A percentile compares a stretch with the other conserved stretches of the same genome.
These are phyloP conservation scores for Chlorokybus atmophyticus DNA, from an alignment of 139 green algal genomes.

Conservation along the genomic window DNA sequence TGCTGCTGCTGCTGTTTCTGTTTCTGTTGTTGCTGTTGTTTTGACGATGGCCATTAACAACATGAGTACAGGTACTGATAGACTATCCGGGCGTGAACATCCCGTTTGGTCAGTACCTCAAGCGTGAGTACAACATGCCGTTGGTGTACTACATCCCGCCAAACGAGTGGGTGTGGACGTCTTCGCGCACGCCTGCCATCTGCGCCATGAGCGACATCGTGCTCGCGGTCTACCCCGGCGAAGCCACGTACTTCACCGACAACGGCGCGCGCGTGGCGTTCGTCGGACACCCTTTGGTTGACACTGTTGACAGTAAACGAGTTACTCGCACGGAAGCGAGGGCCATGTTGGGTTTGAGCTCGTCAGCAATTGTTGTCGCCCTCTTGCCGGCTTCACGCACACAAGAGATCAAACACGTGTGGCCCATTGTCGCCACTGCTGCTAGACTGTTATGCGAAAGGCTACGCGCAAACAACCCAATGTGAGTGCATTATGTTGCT, in stretches of 20 bases:
- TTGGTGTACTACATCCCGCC: slow-evolving; percentile 32
- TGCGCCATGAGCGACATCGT: slow-evolving; percentile 12
- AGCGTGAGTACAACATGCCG: background rate
- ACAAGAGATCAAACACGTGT: slow-evolving; percentile 24
- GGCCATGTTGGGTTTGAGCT: background rate
- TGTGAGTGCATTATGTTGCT: too few relatives aligned
- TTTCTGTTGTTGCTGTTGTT: background rate
- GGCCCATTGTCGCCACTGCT: slow-evolving; percentile 8
- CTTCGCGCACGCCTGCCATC: slow-evolving; percentile 11
- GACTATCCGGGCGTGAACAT: slow-evolving; percentile 36
- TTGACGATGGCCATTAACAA: background rate
- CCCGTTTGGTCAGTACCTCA: slow-evolving; percentile 23
- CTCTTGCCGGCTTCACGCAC: slow-evolving; percentile 19
- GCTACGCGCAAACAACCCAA: too few relatives aligned
- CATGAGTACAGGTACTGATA: slow-evolving; percentile 22
- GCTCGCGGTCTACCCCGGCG: slow-evolving; percentile 17
- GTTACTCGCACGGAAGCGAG: slow-evolving; percentile 1
- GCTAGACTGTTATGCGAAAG: too few relatives aligned
- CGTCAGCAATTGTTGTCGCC: slow-evolving; percentile 6
- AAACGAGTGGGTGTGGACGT: slow-evolving; percentile 27
- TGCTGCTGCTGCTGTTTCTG: background rate
- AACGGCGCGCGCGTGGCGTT: slow-evolving; percentile 10
- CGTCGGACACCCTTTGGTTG: slow-evolving; percentile 28
- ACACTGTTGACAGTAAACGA: slow-evolving; percentile 1
- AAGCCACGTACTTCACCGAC: slow-evolving; percentile 18